Evolutionary conservation across 202 grass and related monocot genomes (phyloP), one percentile per base, ranked within the genome.

Genomic region (Carex sylvatica): DNA sequence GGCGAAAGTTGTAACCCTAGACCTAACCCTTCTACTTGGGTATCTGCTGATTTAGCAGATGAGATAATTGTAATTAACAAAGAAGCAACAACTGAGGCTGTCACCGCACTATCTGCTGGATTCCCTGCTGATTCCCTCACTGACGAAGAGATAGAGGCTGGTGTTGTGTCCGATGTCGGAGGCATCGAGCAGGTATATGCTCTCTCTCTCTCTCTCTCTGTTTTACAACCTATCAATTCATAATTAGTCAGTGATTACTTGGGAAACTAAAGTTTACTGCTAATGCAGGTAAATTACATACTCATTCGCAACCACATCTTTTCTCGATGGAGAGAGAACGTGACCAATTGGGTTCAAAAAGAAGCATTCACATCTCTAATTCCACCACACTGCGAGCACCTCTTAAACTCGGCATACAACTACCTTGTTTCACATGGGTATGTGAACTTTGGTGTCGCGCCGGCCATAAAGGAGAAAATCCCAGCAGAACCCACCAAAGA

Each of bases 11-110:
- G 3, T 80, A 1, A 59, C 65, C 24, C 70, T 65, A 12, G 52
- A 70, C 52, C 59, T 61, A 54, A 46, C 6, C 80, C 74, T 6
- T 18, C 63, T 46, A 55, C 58, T 18, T 56, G 76, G 16, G 67
- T 65, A 3, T 52, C 88, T 0, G 84, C 86, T 54, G 89, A 92
- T 85, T 83, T 92, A 15, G 79, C 95, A 13, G 96, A 90, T 56
- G 92, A 98, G 80, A 98, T 98, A 51, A 98, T 98, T 82, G 96
- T 98, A 60, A 98, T 98, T 82, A 98, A 93, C 86, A 90, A 92
- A 62, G 96, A 98, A 72, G 89, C 95, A 14, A 98, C 92, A 35
- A 65, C 92, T 71, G 96, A 95, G 89, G 96, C 96, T 62, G 90
- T 95, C 65, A 95, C 88, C 61, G 96, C 92, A 4, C 92, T 98